A percentile compares a stretch with the other conserved stretches of the same genome.
Conservation (phyloP, 2,329 filamentous ascomycete genomes). For the Fusarium agapanthi region DNA sequence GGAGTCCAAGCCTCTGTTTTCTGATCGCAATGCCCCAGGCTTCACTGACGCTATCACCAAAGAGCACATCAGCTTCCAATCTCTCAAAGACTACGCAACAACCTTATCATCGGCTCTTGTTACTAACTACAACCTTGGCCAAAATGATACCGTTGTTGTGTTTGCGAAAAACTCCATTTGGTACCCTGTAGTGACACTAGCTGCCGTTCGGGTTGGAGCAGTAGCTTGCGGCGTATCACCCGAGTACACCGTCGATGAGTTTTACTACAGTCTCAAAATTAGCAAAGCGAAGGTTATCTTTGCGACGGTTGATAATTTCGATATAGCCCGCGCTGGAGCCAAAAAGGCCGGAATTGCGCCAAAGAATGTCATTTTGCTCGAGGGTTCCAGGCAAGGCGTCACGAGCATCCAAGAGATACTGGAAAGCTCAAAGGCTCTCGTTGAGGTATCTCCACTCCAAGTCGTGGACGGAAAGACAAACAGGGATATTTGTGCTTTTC, state of each 20-base stretch:
- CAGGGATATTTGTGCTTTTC: slow-evolving; percentile 12
- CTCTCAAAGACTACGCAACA: neutral
- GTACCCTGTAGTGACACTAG: neutral
- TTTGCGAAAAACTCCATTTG: neutral
- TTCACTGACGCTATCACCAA: neutral
- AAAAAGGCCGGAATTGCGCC: neutral
- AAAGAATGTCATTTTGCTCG: neutral
- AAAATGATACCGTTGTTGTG: neutral
- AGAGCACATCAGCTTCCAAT: neutral
- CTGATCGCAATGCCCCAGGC: neutral
- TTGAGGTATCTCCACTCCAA: neutral
- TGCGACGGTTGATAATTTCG: neutral
- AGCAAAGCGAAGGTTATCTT: slow-evolving; percentile 13
- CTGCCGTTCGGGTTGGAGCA: neutral
- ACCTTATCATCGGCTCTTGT: neutral
- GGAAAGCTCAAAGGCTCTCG: neutral
- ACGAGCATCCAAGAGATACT: neutral
- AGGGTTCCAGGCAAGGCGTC: neutral
- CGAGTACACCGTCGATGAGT: slow-evolving; percentile 12
- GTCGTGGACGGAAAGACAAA: slow-evolving; percentile 1
- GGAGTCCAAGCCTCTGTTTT: neutral
- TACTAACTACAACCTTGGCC: neutral
- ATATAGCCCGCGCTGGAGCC: neutral
- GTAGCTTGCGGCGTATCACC: slow-evolving; percentile 9
- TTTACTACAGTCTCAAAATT: neutral